Evolutionary conservation across 2,329 filamentous ascomycete species (phyloP), one percentile per base, ranked within the genome.

Genomic region (Talaromyces atroroseus): DNA sequence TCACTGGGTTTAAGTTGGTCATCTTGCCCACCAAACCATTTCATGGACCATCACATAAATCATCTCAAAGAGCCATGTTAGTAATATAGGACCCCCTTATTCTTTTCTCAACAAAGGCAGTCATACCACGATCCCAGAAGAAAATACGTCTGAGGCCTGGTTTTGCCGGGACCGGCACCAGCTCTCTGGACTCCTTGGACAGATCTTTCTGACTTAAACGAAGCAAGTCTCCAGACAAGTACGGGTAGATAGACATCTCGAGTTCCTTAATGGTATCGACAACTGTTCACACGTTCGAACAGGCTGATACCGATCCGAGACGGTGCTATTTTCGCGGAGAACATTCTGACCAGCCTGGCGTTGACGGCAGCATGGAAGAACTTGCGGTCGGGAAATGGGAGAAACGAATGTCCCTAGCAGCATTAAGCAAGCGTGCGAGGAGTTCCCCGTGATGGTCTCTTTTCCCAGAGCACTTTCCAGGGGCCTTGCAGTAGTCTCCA

Each of bases 401-500:
- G 26, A 29, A 4, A 29, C 26, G n/a, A n/a, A n/a, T n/a, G 26
- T 29, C 26, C 26, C 8, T 29, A 8, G 26, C 5, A 29, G 26
- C 26, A n/a, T n/a, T n/a, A n/a, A n/a, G n/a, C n/a, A n/a, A n/a
- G n/a, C n/a, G n/a, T n/a, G n/a, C n/a, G n/a, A n/a, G 26, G 4
- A 29, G 26, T 5, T 51, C 64, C 74, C 65, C 62, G 80, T 78
- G 44, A 73, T 71, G 5, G 71, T 67, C 60, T 82, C 76, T 77
- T 58, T 77, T 72, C 34, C 78, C 76, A 58, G 76, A 79, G 0
- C 78, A 74, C 2, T 74, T 74, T 1, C 80, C 80, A 55, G 80
- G 82, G 2, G 79, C 81, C 72, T 82, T 82, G 64, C 81, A 82
- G 60, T 82, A 82, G 55, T 82, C 80, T 2, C 79, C 80, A 12